Evolutionary conservation across 2,329 filamentous ascomycete species (phyloP), one percentile per base, ranked within the genome.

Genomic region (Drechslera avenae): DNA sequence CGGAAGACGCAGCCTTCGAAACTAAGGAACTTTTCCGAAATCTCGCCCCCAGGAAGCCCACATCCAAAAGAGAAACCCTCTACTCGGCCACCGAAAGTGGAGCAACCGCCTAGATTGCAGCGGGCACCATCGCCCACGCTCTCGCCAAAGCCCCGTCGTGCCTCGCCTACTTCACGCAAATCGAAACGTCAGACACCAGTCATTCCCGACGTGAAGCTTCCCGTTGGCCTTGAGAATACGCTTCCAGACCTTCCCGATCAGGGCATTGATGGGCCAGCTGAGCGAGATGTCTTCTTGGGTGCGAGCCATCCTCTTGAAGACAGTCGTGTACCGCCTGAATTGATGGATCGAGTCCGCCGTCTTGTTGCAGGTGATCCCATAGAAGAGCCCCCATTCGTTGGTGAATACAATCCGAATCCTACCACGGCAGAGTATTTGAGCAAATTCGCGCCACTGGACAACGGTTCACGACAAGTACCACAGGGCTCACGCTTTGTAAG

Each of bases 401-500:
- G 47, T 8, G 52, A 45, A 16, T 16, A 52, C 2, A 50, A 47
- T 12, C 50, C 57, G 6, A 34, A 45, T 4, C 57, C 59, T 33
- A 51, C 57, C 18, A 55, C 57, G 2, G 46, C 57, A 30, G 60
- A 53, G 39, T 50, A 39, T 14, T 39, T 50, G 35, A 42, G 46
- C 8, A 49, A 52, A 8, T 35, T 55, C n/a, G 50, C 59, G 17
- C 58, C 59, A 5, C 54, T 60, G 2, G 53, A 53, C 39, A 62
- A 68, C 7, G 44, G 39, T 12, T 57, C 58, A 8, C 61, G 66
- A 18, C 56, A 53, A 18, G 41, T 62, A 16, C 62, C 57, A 17
- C 55, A 63, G 52, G 64, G 62, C 21, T 66, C 67, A 3, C 55
- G 58, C 4, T 64, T 68, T 13, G 55, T 57, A n/a, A 59, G 63